phyloP scores from a whole-genome alignment of 345 rosid genomes.

The Citropsis articulata region DNA sequence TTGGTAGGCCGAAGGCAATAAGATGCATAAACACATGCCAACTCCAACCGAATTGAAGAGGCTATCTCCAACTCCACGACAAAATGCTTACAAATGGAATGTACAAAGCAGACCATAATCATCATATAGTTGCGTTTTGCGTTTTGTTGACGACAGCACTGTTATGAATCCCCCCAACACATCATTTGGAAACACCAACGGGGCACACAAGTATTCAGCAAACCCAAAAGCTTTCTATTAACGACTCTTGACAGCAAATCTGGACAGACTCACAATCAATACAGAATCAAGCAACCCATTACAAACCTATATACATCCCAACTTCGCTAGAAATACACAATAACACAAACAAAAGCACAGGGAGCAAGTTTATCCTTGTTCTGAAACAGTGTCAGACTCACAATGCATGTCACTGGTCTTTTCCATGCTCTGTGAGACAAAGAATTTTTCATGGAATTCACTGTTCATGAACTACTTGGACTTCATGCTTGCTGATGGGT shows the following conservation, averaged over 20 bases:
- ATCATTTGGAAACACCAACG: not conserved
- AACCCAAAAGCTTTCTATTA: not conserved
- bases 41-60: not conserved
- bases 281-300: not conserved
- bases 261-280: not conserved
- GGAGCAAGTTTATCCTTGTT: not conserved
- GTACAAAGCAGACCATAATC: not conserved
- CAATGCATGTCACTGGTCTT: not conserved
- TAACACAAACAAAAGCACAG: not conserved
- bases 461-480: conserved; percentile 23
- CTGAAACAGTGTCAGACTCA: not conserved
- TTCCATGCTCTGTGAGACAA: not conserved
- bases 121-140: not conserved
- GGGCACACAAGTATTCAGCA: not conserved
- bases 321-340: not conserved
- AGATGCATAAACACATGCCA: too few relatives aligned
- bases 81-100: not conserved
- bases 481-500: conserved; percentile 37
- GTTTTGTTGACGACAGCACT: not conserved
- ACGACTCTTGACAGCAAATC: not conserved
- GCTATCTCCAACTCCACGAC: not conserved
- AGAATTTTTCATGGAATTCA: conserved; percentile 6
- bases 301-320: conserved; percentile 16
- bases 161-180: not conserved
- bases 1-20: too few relatives aligned